Percentiles rank a stretch among this genome's conserved stretches.
Evolutionary conservation across 106 monocot genomes (phyloP).

Genomic region (Apostasia ramifera): DNA sequence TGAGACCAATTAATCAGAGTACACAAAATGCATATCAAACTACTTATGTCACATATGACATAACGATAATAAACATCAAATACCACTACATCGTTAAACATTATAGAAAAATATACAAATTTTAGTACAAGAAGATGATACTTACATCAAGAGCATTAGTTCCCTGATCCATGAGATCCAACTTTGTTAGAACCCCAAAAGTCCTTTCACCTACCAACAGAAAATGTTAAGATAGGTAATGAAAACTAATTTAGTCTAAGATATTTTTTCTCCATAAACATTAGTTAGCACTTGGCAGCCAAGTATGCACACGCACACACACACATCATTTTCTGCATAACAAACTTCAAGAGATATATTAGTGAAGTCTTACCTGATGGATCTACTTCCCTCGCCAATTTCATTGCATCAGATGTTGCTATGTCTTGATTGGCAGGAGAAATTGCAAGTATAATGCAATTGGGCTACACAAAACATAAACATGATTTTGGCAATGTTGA

Average conservation of each 20-base stretch:
- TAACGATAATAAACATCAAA: too few species aligned
- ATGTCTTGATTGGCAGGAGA: constrained; percentile 93
- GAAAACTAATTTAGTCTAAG: background rate
- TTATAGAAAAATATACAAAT: background rate
- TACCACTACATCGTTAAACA: background rate
- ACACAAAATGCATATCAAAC: background rate
- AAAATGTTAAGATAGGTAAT: background rate
- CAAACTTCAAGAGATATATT: background rate
- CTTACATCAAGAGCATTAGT: constrained; percentile 85
- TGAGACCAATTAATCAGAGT: background rate
- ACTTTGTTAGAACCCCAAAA: constrained; percentile 77
- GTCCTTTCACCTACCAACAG: constrained; percentile 57
- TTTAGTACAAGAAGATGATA: constrained; percentile 2
- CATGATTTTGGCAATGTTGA: background rate
- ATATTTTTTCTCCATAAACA: too few species aligned
- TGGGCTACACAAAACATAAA: constrained; percentile 39
- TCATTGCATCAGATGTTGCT: constrained; percentile 84
- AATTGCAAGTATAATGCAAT: constrained; percentile 69
- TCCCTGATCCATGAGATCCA: constrained; percentile 83
- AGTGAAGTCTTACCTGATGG: constrained; percentile 35
- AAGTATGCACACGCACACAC: too few species aligned
- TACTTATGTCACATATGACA: too few species aligned
- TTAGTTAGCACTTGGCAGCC: too few species aligned
- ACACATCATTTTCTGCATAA: too few species aligned
- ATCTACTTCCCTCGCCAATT: constrained; percentile 75